A percentile compares a stretch with the other conserved stretches of the same genome.
Evolutionary conservation across 441 rosid genomes (phyloP).

Genomic region (Biscutella laevigata): DNA sequence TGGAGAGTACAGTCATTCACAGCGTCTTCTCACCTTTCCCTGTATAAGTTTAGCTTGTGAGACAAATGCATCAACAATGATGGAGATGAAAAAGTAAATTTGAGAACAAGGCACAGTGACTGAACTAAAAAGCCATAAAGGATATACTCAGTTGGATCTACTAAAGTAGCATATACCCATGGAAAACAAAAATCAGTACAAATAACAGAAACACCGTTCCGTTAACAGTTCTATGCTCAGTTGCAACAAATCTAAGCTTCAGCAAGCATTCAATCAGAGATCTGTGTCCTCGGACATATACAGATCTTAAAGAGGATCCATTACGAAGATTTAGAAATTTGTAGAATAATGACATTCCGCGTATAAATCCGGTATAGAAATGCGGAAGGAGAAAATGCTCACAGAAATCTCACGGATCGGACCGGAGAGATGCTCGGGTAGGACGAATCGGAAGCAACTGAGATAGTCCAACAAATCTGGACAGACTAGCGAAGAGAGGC

Average conservation of each 20-base stretch:
- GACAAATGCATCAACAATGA: not conserved
- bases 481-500: conserved; percentile 1
- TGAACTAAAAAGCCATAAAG: not conserved
- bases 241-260: not conserved
- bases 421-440: conserved; percentile 3
- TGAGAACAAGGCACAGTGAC: not conserved
- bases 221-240: not conserved
- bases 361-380: not conserved
- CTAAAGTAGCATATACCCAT: not conserved
- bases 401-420: conserved; percentile 21
- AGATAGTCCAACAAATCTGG: conserved; percentile 13
- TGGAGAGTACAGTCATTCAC: conserved; percentile 27
- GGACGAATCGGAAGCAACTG: conserved; percentile 18
- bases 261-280: conserved; percentile 5
- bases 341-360: not conserved
- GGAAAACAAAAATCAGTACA: not conserved
- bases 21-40: conserved; percentile 26
- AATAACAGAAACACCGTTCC: not conserved
- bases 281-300: not conserved
- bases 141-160: conserved; percentile 23
- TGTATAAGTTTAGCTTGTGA: not conserved
- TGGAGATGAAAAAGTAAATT: not conserved
- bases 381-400: not conserved
- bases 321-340: not conserved
- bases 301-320: conserved; percentile 19